Evolutionary conservation across 805 yeast genomes (phyloP).

Genomic region (Metschnikowia borealis): DNA sequence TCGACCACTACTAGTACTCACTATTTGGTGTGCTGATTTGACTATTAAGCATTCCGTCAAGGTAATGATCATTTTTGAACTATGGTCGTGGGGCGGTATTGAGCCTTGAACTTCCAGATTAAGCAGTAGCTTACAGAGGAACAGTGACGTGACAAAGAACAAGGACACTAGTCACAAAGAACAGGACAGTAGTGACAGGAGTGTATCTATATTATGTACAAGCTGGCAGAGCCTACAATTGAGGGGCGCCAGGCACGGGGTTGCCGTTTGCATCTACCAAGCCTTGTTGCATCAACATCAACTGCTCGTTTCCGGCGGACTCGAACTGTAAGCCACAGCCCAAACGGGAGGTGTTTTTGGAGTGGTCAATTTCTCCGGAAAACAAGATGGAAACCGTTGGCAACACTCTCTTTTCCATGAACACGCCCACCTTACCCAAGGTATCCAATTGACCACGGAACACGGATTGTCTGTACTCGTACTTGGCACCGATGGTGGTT

Average conservation of each 20-base stretch:
- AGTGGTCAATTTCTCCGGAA: constrained; percentile 90
- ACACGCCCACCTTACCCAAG: constrained; percentile 82
- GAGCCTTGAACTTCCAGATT: not conserved
- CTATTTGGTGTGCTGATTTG: too few species aligned
- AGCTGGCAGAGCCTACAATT: constrained; percentile 27
- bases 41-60: too few species aligned
- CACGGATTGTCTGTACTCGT: constrained; percentile 93
- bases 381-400: constrained; percentile 88
- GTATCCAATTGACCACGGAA: constrained; percentile 95
- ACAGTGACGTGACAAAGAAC: too few species aligned
- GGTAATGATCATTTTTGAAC: too few species aligned
- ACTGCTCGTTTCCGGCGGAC: constrained; percentile 90
- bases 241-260: constrained; percentile 79
- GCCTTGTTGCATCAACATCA: constrained; percentile 88
- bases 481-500: constrained; percentile 94
- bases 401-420: constrained; percentile 88
- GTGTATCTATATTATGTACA: constrained; percentile 15
- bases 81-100: too few species aligned
- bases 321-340: constrained; percentile 96
- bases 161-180: too few species aligned
- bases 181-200: not conserved
- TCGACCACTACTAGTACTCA: too few species aligned
- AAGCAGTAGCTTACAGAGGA: too few species aligned
- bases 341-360: constrained; percentile 61
- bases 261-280: constrained; percentile 78